A percentile compares a stretch with the other conserved stretches of the same genome.
Conservation (phyloP, 106 monocot genomes). For the Cymbidium sinense region DNA sequence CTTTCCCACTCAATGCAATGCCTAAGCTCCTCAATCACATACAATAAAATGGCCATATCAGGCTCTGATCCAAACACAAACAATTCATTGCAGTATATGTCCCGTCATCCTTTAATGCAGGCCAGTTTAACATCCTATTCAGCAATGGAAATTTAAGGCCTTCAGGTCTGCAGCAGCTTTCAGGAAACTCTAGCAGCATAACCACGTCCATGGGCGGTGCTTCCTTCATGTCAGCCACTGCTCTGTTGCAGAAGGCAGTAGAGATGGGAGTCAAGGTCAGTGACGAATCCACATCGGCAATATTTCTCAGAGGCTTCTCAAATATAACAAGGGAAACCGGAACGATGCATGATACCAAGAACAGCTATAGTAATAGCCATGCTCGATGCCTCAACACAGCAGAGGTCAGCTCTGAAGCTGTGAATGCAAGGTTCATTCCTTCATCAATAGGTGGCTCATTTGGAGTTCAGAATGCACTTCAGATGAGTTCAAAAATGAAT, state of each 20-base stretch:
- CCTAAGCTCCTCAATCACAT: neutral
- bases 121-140: neutral
- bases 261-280: conserved; percentile 20
- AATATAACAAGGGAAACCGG: no score
- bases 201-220: neutral
- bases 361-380: no score
- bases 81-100: neutral
- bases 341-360: no score
- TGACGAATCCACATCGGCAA: neutral
- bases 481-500: neutral
- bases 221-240: conserved; percentile 28
- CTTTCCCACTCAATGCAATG: neutral
- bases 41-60: neutral
- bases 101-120: no score
- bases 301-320: no score
- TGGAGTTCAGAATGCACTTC: neutral
- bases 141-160: neutral
- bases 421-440: neutral
- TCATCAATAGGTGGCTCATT: neutral
- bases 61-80: neutral
- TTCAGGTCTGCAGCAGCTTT: no score
- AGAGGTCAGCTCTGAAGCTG: no score
- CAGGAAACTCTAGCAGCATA: no score
- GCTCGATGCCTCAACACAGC: no score
- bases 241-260: conserved; percentile 31